Evolutionary conservation across 2,329 filamentous ascomycete genomes (phyloP).

Genomic region (Monilinia aucupariae): DNA sequence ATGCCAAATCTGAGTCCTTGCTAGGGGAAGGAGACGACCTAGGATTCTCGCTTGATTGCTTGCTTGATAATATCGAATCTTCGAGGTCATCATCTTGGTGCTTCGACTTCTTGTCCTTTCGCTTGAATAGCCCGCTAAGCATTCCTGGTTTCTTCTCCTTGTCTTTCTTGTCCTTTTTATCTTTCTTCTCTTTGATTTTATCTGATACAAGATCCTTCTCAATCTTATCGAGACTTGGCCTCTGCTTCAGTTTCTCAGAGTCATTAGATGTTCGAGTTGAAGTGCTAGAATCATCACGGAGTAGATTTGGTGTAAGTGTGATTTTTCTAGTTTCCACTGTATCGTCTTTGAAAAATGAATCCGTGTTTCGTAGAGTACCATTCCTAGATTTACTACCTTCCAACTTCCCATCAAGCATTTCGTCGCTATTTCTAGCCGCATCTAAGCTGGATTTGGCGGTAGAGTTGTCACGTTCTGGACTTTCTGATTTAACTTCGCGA

Average conservation of each 20-base stretch:
- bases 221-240: constrained; percentile 68
- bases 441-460: constrained; percentile 35
- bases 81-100: constrained; percentile 51
- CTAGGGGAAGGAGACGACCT: constrained; percentile 32
- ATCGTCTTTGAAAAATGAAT: constrained; percentile 97
- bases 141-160: constrained; percentile 51
- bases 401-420: constrained; percentile 54
- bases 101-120: constrained; percentile 43
- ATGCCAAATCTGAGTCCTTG: constrained; percentile 33
- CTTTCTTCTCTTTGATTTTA: constrained; percentile 64
- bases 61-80: constrained; percentile 26
- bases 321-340: constrained; percentile 95
- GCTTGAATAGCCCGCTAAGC: constrained; percentile 55
- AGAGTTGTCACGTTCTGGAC: constrained; percentile 22
- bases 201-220: constrained; percentile 64
- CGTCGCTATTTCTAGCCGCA: constrained; percentile 54
- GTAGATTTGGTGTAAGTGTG: constrained; percentile 84
- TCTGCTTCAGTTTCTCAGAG: constrained; percentile 48
- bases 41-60: constrained; percentile 42
- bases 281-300: constrained; percentile 67
- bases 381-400: constrained; percentile 67
- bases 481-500: constrained; percentile 29
- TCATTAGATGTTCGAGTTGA: constrained; percentile 40
- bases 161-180: constrained; percentile 53
- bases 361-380: constrained; percentile 81